A percentile compares a stretch with the other conserved stretches of the same genome.
These are phyloP conservation scores for Purpureocillium lavendulum DNA, from an alignment of 2,329 filamentous ascomycete genomes.

Conservation along the genomic window DNA sequence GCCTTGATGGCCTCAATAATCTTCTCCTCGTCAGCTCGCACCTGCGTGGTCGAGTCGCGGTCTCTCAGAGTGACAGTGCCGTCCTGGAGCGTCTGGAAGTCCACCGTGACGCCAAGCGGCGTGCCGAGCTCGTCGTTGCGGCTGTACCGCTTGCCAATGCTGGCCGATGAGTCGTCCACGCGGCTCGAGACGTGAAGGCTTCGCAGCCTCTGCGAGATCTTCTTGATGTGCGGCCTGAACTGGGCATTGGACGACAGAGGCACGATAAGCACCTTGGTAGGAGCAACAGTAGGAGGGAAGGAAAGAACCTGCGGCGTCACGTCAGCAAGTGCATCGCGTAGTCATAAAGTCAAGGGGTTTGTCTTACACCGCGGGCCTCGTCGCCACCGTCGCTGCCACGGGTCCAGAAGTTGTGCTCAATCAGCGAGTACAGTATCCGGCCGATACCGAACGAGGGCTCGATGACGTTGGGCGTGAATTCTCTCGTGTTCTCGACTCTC, in stretches of 20 bases:
- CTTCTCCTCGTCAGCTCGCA: conserved; percentile 72
- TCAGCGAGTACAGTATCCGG: conserved; percentile 82
- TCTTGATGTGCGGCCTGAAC: conserved; percentile 69
- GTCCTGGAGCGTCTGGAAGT: conserved; percentile 92
- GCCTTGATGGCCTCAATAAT: conserved; percentile 68
- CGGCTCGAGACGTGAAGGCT: conserved; percentile 71
- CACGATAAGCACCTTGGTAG: conserved; percentile 89
- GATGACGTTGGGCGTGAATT: conserved; percentile 93
- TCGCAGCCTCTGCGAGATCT: conserved; percentile 69
- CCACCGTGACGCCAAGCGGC: conserved; percentile 85
- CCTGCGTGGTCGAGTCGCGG: conserved; percentile 83
- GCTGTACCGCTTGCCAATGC: conserved; percentile 89
- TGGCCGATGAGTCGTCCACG: conserved; percentile 83
- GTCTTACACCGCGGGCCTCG: conserved; percentile 76
- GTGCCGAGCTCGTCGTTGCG: conserved; percentile 95
- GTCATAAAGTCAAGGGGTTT: not conserved
- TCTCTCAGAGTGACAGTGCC: conserved; percentile 81
- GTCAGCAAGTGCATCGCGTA: conserved; percentile 6
- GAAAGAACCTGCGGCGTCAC: conserved; percentile 36
- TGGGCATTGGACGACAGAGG: conserved; percentile 74
- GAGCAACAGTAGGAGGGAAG: conserved; percentile 62
- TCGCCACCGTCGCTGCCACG: conserved; percentile 52
- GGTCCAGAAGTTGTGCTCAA: conserved; percentile 95
- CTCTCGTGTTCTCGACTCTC: conserved; percentile 72
- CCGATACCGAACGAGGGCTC: conserved; percentile 98